Percentiles rank a stretch among this genome's conserved stretches.
Evolutionary conservation across 2,329 filamentous ascomycete species (phyloP).

Genomic region (Macrophomina phaseolina): DNA sequence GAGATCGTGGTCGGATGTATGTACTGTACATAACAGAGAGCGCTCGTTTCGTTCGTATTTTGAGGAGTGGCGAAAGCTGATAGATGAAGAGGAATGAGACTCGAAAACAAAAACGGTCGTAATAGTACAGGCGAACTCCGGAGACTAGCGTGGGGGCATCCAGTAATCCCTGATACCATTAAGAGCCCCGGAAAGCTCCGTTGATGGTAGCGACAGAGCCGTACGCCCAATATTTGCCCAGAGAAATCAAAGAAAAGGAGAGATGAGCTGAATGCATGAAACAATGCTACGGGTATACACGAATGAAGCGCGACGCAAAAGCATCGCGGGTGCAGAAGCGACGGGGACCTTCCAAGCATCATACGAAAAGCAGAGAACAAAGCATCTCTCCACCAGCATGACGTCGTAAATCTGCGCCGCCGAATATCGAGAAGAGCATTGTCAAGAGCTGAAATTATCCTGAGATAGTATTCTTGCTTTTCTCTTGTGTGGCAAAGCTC

Average conservation of each 20-base stretch:
- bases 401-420: not conserved
- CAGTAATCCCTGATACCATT: not conserved
- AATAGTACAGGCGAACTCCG: too few relatives aligned
- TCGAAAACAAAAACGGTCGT: too few relatives aligned
- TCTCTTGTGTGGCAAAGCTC: not conserved
- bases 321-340: not conserved
- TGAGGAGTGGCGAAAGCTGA: too few relatives aligned
- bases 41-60: too few relatives aligned
- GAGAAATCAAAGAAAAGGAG: not conserved
- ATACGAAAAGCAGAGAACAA: not conserved
- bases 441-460: not conserved
- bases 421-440: not conserved
- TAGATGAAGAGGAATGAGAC: too few relatives aligned
- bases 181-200: not conserved
- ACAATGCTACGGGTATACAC: conserved; percentile 8
- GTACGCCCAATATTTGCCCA: not conserved
- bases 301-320: not conserved
- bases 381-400: not conserved
- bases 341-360: not conserved
- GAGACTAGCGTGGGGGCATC: not conserved
- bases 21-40: too few relatives aligned
- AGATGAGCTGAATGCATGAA: not conserved
- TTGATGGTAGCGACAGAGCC: not conserved
- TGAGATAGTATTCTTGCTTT: too few relatives aligned
- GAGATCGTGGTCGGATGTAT: too few relatives aligned